phyloP scores from a whole-genome alignment of 2,329 filamentous ascomycete genomes.

The Fusarium penzigii region DNA sequence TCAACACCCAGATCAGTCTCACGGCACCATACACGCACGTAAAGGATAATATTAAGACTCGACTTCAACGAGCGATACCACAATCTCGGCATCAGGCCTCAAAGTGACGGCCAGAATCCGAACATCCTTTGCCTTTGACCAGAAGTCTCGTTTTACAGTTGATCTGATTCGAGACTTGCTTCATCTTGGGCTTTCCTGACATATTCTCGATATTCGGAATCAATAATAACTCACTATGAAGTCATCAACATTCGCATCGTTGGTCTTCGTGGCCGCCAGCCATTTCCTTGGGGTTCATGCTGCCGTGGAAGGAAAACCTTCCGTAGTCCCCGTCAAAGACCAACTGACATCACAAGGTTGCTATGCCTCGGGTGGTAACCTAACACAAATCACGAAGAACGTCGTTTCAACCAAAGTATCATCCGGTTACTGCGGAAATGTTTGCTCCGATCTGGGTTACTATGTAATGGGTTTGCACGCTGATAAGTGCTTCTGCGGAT shows the following conservation, averaged over 20 bases:
- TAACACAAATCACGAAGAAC: constrained; percentile 27
- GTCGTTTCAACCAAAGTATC: constrained; percentile 25
- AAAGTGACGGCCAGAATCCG: background rate
- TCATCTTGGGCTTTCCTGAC: constrained; percentile 1
- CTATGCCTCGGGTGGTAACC: constrained; percentile 46
- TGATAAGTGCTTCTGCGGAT: constrained; percentile 73
- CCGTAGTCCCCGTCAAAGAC: constrained; percentile 37
- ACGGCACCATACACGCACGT: background rate
- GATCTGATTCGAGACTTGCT: constrained; percentile 24
- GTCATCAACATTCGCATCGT: constrained; percentile 29
- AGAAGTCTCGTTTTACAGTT: constrained; percentile 24
- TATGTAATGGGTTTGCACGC: constrained; percentile 64
- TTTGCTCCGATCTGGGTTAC: constrained; percentile 45
- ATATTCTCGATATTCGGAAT: constrained; percentile 2
- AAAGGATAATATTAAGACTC: background rate
- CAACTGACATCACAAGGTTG: constrained; percentile 52
- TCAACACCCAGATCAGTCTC: background rate
- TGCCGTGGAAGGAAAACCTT: constrained; percentile 29
- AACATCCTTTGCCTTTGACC: constrained; percentile 4
- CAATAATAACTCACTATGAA: constrained; percentile 31
- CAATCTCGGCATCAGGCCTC: background rate
- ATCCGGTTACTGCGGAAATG: constrained; percentile 42
- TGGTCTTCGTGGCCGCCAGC: constrained; percentile 32
- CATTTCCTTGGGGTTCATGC: constrained; percentile 25
- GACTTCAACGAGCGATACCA: background rate